Conservation (phyloP, 225 moss, liverwort and hornwort species). For the Straminergon stramineum region DNA sequence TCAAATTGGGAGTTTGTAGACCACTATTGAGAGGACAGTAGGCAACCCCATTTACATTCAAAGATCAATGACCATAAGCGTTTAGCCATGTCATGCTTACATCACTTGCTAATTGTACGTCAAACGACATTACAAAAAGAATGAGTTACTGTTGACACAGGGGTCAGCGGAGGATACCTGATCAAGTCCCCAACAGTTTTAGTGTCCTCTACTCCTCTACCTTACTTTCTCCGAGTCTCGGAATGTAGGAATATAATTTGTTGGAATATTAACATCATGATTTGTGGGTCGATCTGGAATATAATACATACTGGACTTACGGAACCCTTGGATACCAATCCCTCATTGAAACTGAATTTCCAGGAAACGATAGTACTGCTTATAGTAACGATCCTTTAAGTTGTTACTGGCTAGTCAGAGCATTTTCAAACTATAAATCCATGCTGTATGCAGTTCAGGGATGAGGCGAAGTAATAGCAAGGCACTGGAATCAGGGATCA, state of each 20-base stretch:
- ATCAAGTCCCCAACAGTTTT: background rate
- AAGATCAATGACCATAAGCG: background rate
- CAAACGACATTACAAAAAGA: background rate
- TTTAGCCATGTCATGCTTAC: background rate
- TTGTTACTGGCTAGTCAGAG: background rate
- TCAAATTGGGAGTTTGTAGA: background rate
- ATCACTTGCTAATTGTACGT: background rate
- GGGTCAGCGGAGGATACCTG: background rate
- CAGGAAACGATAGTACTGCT: background rate
- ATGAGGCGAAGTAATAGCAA: conserved; percentile 15
- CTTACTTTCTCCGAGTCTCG: background rate
- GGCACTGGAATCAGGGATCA: conserved; percentile 33
- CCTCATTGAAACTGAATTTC: background rate
- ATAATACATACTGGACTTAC: background rate
- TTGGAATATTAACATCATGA: background rate
- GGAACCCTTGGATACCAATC: background rate
- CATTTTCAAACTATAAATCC: background rate
- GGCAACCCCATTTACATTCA: background rate
- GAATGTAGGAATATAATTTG: background rate
- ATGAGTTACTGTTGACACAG: background rate
- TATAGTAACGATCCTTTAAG: background rate
- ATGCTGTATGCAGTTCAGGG: conserved; percentile 29
- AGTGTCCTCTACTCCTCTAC: background rate
- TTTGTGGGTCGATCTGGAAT: background rate
- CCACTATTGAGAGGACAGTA: background rate